These are phyloP conservation scores for Besnoitia besnoiti DNA, from an alignment of 169 alveolate genomes.

Conservation along the genomic window DNA sequence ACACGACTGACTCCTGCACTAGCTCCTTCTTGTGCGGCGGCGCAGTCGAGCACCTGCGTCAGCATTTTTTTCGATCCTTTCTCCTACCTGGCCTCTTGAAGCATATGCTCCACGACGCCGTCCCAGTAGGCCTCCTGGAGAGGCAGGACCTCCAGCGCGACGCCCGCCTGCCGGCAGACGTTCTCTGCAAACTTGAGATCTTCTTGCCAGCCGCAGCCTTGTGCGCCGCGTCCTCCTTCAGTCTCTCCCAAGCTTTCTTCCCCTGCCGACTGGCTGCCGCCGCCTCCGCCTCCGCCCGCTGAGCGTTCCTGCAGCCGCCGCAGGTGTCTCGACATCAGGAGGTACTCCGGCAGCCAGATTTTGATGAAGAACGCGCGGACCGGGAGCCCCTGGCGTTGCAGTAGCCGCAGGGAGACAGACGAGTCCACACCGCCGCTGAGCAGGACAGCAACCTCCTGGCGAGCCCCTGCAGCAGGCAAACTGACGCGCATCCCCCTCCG, in stretches of 20 bases:
- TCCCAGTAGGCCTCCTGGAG: conserved; percentile 74
- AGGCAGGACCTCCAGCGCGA: conserved; percentile 76
- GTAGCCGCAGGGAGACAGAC: conserved; percentile 75
- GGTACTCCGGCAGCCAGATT: conserved; percentile 70
- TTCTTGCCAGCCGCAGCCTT: conserved; percentile 69
- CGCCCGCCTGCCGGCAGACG: conserved; percentile 66
- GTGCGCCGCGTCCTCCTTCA: background rate
- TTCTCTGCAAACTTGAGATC: conserved; percentile 70
- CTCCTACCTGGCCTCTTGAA: conserved; percentile 70
- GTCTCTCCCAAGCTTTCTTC: background rate
- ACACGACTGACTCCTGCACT: background rate
- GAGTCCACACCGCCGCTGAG: conserved; percentile 83
- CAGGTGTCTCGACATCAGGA: conserved; percentile 17
- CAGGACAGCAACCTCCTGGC: conserved; percentile 73
- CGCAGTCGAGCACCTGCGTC: background rate
- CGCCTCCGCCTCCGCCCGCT: background rate
- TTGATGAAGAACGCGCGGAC: conserved; percentile 76
- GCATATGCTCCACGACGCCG: conserved; percentile 64
- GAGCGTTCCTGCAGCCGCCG: background rate
- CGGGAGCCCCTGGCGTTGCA: conserved; percentile 75
- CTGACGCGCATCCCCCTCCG: conserved; percentile 18
- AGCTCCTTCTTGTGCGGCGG: background rate
- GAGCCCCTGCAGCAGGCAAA: conserved; percentile 9
- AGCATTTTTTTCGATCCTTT: background rate
- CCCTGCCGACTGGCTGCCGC: background rate